Evolutionary conservation across 768 basidiomycete genomes (phyloP).

Genomic region (Sutorius australiensis): DNA sequence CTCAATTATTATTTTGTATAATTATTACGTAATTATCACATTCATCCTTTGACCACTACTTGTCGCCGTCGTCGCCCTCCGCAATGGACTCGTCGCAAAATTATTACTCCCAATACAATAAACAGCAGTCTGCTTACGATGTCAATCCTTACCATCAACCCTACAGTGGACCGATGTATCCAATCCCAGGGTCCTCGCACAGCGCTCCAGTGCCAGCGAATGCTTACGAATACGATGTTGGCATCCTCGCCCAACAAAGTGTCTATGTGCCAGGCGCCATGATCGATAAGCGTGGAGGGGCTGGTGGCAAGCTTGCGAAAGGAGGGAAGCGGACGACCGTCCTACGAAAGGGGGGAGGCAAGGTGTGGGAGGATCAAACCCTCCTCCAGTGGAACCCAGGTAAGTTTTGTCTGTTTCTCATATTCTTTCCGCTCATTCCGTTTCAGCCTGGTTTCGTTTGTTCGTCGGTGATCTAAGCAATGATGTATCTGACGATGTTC

Average conservation of each 20-base stretch:
- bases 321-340: slow-evolving; percentile 93
- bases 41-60: background rate
- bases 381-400: slow-evolving; percentile 96
- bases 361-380: slow-evolving; percentile 98
- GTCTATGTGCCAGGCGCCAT: slow-evolving; percentile 91
- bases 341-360: slow-evolving; percentile 90
- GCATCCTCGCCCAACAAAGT: slow-evolving; percentile 85
- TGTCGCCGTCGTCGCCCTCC: background rate
- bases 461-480: slow-evolving; percentile 98
- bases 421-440: slow-evolving; percentile 2
- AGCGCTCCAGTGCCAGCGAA: slow-evolving; percentile 81
- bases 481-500: slow-evolving; percentile 94
- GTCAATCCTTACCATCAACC: slow-evolving; percentile 81
- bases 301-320: slow-evolving; percentile 82
- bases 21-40: slow-evolving; percentile 16
- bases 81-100: slow-evolving; percentile 35
- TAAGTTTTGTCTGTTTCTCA: slow-evolving; percentile 38
- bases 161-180: slow-evolving; percentile 71
- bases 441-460: slow-evolving; percentile 88
- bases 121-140: slow-evolving; percentile 54
- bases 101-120: slow-evolving; percentile 47
- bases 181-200: slow-evolving; percentile 61
- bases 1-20: background rate
- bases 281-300: slow-evolving; percentile 82
- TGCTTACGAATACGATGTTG: slow-evolving; percentile 90